Conservation (phyloP, 1,139 yeast genomes). For the Pichia sp. region DNA sequence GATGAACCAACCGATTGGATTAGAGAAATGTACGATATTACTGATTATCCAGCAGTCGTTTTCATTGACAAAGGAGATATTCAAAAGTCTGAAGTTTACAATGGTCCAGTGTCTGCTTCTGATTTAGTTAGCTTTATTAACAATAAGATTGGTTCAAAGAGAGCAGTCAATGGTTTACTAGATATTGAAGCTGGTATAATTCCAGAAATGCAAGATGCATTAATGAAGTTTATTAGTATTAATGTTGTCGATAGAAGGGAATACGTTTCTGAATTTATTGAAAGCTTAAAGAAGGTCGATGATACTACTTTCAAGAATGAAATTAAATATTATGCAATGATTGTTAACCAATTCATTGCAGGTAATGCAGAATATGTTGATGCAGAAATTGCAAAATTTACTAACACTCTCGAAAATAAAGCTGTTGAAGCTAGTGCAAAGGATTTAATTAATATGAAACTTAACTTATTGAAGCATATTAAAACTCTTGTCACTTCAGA, state of each 20-base stretch:
- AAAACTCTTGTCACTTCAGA: conserved; percentile 17
- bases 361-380: conserved; percentile 44
- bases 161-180: conserved; percentile 51
- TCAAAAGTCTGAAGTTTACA: conserved; percentile 35
- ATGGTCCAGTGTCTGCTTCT: conserved; percentile 39
- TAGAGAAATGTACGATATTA: conserved; percentile 39
- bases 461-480: conserved; percentile 42
- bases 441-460: conserved; percentile 44
- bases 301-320: conserved; percentile 20
- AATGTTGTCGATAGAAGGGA: conserved; percentile 23
- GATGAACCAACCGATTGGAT: conserved; percentile 40
- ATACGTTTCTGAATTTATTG: conserved; percentile 28
- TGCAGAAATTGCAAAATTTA: conserved; percentile 49
- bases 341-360: conserved; percentile 43
- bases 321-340: conserved; percentile 43
- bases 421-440: conserved; percentile 22
- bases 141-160: conserved; percentile 42
- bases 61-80: conserved; percentile 42
- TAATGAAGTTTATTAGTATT: conserved; percentile 31
- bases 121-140: conserved; percentile 48
- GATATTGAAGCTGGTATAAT: conserved; percentile 51
- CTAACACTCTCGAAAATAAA: conserved; percentile 35
- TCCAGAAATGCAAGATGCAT: conserved; percentile 32
- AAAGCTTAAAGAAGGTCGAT: conserved; percentile 27
- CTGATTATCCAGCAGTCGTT: conserved; percentile 49